Conservation (phyloP, 371 early-diverging fungal genomes). For the Blastocladiella emersonii region DNA sequence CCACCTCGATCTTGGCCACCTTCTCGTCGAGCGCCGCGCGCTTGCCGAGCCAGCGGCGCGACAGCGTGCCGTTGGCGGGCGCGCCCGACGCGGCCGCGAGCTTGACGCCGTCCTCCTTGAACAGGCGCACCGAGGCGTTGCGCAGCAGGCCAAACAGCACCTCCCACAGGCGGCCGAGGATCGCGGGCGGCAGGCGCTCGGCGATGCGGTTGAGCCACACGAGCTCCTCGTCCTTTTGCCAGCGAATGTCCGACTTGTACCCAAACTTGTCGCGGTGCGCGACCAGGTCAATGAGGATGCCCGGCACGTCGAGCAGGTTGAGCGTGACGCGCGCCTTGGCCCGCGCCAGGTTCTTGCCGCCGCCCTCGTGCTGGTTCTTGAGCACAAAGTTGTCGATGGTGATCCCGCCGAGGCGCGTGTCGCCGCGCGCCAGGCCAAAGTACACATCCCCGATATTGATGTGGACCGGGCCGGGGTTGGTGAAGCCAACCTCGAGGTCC, state of each 20-base stretch:
- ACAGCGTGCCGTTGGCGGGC: neutral
- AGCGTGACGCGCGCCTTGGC: neutral
- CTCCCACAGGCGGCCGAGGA: neutral
- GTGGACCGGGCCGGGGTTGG: constrained; percentile 3
- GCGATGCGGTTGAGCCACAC: constrained; percentile 2
- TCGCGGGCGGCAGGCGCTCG: neutral
- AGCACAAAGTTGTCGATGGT: neutral
- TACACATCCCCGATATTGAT: neutral
- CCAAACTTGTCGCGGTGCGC: neutral
- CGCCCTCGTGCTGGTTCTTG: neutral
- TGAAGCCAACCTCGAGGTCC: neutral
- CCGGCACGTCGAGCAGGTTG: neutral
- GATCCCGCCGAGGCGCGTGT: neutral
- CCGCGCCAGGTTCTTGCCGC: neutral
- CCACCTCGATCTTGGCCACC: neutral
- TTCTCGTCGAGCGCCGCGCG: neutral
- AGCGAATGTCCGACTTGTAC: neutral
- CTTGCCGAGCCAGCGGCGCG: neutral
- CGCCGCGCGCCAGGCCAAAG: neutral
- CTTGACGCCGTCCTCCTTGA: neutral
- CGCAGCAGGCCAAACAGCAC: neutral
- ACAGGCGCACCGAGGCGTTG: neutral
- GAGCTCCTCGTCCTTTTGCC: neutral
- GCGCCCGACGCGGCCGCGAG: neutral
- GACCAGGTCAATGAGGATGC: neutral